Conservation (phyloP, 768 basidiomycete genomes). For the Terana coerulea region DNA sequence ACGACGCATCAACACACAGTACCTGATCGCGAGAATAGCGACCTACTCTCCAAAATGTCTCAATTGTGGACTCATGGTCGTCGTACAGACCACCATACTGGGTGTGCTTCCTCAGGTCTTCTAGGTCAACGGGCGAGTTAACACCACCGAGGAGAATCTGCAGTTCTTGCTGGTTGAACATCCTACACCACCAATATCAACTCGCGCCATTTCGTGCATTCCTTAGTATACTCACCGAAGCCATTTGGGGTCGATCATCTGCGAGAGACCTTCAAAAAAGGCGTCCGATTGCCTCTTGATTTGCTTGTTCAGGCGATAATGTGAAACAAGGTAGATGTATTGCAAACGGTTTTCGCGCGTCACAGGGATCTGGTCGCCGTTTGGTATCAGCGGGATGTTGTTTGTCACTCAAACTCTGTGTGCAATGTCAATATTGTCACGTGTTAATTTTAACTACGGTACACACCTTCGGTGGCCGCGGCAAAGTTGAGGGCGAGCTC, state of each 20-base stretch:
- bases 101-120: constrained; percentile 74
- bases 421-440: not conserved
- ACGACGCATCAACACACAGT: constrained; percentile 2
- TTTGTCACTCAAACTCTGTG: constrained; percentile 75
- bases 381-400: constrained; percentile 72
- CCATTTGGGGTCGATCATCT: constrained; percentile 92
- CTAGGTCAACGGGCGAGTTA: constrained; percentile 78
- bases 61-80: constrained; percentile 65
- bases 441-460: not conserved
- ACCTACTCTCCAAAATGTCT: constrained; percentile 79
- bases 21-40: not conserved
- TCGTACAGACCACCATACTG: constrained; percentile 81
- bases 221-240: constrained; percentile 48
- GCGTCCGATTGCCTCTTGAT: constrained; percentile 80
- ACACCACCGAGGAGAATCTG: constrained; percentile 90
- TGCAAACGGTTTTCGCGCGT: constrained; percentile 85
- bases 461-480: constrained; percentile 76
- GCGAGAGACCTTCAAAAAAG: constrained; percentile 89
- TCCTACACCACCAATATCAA: constrained; percentile 56
- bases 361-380: constrained; percentile 79
- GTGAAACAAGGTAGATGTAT: constrained; percentile 87
- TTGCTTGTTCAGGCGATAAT: constrained; percentile 85
- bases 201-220: not conserved
- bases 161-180: constrained; percentile 97
- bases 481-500: constrained; percentile 93